Conservation (phyloP, 768 basidiomycete genomes). For the Lentinula detonsa region DNA sequence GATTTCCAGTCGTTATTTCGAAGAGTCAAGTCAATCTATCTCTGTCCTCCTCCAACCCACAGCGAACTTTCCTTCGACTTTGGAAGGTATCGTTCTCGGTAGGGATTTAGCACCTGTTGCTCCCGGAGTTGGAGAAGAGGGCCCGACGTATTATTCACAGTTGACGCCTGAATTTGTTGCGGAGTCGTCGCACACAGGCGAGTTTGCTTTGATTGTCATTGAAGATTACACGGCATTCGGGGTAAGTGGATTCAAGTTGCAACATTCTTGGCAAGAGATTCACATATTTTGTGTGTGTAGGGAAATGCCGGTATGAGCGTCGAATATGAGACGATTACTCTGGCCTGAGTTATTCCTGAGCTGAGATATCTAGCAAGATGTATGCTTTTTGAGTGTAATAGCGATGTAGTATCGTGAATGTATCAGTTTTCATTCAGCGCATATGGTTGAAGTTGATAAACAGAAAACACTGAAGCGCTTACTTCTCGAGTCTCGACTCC, state of each 20-base stretch:
- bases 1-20: background rate
- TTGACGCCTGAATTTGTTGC: background rate
- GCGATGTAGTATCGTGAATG: no score
- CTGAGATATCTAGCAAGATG: no score
- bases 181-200: background rate
- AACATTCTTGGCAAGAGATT: background rate
- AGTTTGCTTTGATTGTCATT: background rate
- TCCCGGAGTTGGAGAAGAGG: background rate
- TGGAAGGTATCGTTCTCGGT: background rate
- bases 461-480: no score
- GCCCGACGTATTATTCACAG: background rate
- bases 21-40: background rate
- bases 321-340: background rate
- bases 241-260: background rate
- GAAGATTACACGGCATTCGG: background rate
- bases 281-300: background rate
- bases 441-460: no score
- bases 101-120: background rate
- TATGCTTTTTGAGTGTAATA: no score
- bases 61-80: background rate
- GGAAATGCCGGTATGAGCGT: background rate
- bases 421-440: no score
- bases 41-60: background rate
- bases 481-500: no score
- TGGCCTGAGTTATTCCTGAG: background rate